Percentiles rank a stretch among this genome's conserved stretches.
phyloP scores from a whole-genome alignment of 169 alveolate genomes.

The Cryptosporidium xiaoi region DNA sequence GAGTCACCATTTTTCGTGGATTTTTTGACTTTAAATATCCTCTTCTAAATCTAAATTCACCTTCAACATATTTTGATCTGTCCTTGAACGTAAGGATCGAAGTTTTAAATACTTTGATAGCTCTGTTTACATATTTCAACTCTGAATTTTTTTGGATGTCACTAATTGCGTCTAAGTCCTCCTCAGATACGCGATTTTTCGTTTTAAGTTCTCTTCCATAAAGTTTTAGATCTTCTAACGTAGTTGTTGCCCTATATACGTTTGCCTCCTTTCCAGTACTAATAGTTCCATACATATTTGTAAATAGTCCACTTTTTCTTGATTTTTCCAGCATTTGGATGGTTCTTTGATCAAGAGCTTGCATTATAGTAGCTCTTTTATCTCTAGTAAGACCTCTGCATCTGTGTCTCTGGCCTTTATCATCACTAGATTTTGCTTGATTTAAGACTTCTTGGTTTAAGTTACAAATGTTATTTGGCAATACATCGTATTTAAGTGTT shows the following conservation, averaged over 20 bases:
- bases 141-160: conserved; percentile 56
- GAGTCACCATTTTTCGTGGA: conserved; percentile 99
- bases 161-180: conserved; percentile 68
- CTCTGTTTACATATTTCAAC: conserved; percentile 85
- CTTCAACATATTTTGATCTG: conserved; percentile 97
- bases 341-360: conserved; percentile 96
- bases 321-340: conserved; percentile 89
- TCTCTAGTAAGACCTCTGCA: conserved; percentile 90
- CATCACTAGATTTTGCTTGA: conserved; percentile 71
- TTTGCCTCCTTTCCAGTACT: conserved; percentile 98
- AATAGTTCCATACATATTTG: conserved; percentile 94
- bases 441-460: conserved; percentile 62
- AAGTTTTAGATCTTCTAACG: conserved; percentile 69
- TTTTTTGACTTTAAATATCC: conserved; percentile 93
- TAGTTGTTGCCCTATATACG: conserved; percentile 88
- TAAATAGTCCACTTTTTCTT: conserved; percentile 88
- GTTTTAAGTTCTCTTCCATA: conserved; percentile 60
- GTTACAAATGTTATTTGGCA: conserved; percentile 59
- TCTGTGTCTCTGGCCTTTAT: conserved; percentile 66
- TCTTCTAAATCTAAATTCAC: conserved; percentile 97
- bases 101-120: conserved; percentile 98
- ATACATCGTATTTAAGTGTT: conserved; percentile 48
- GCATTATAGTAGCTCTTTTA: conserved; percentile 95
- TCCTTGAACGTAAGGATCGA: conserved; percentile 97
- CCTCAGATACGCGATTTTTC: conserved; percentile 75